Evolutionary conservation across 2,329 filamentous ascomycete species (phyloP), one percentile per base, ranked within the genome.

Genomic region (Xylaria hypoxylon): DNA sequence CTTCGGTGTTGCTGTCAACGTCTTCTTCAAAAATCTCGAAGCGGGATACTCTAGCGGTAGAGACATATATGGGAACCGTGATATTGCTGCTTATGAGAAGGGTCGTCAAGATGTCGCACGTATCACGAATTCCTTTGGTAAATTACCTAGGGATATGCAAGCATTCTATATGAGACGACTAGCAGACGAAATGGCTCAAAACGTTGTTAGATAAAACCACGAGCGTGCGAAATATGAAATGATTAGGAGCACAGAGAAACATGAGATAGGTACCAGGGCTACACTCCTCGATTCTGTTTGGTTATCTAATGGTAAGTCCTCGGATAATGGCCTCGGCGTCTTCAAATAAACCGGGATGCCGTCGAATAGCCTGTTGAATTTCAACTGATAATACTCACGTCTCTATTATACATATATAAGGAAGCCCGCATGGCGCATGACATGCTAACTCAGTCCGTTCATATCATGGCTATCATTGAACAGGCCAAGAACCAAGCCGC

Each of bases 11-110:
- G 92, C 92, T 0, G 89, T 97, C n/a, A 97, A 97, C 76, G 86
- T 95, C 31, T 97, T 97, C 81, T 97, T 96, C 80, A 88, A 89
- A 48, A 90, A 89, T 68, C 81, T 96, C 10, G 81, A 88, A 2
- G 81, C 77, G 2, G 88, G 86, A 1, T 96, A 96, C 76, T 89
- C 92, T 0, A 78, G 85, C 0, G 93, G 94, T 0, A 86, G 89
- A 70, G 94, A 97, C 76, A 90, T 97, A 0, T 97, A 97, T 75
- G 94, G 92, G 1, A 97, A 97, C 75, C 85, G 93, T 44, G 94
- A 97, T 78, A 78, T 97, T 56, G 90, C 91, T 44, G 91, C 90
- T 1, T 97, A 96, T 76, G 93, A 97, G 76, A 93, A 92, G 73
- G 92, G 91, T 0, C 85, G 94, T 59, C 85, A 87, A 69, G 92